phyloP scores from a whole-genome alignment of 2,329 filamentous ascomycete species.

The Biscogniauxia marginata region DNA sequence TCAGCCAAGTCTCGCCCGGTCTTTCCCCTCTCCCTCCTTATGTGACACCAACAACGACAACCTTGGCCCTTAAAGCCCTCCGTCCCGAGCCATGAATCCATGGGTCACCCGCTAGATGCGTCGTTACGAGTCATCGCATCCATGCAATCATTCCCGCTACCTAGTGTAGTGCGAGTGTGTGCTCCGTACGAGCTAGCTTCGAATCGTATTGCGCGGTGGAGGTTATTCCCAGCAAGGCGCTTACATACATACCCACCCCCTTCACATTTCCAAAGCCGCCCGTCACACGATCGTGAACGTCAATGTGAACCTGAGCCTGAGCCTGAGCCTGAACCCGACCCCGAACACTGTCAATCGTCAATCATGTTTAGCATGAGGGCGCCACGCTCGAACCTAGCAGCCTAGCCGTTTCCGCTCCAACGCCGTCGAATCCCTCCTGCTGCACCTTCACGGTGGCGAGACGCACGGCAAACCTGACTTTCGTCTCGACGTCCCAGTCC shows the following conservation, averaged over 20 bases:
- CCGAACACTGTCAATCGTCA: slow-evolving; percentile 11
- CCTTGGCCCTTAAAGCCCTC: slow-evolving; percentile 12
- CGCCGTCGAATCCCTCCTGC: slow-evolving; percentile 61
- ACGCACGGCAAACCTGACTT: slow-evolving; percentile 60
- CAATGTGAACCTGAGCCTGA: no score
- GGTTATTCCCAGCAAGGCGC: background rate
- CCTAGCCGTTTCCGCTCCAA: slow-evolving; percentile 37
- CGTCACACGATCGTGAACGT: background rate
- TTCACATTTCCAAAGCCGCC: background rate
- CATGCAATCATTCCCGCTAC: background rate
- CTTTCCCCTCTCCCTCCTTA: slow-evolving; percentile 21
- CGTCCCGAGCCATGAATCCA: slow-evolving; percentile 25
- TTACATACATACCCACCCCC: background rate
- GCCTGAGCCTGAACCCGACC: no score
- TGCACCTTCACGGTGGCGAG: slow-evolving; percentile 68
- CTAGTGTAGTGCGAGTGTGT: no score
- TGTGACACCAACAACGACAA: slow-evolving; percentile 19
- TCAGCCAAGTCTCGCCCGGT: slow-evolving; percentile 28
- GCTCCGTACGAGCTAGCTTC: background rate
- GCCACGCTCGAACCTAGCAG: slow-evolving; percentile 17
- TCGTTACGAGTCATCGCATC: background rate
- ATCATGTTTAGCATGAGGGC: slow-evolving; percentile 22
- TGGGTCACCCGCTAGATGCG: slow-evolving; percentile 2
- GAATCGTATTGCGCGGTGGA: background rate
- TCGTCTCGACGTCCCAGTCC: slow-evolving; percentile 48